Percentiles rank a stretch among this genome's conserved stretches.
Evolutionary conservation across 805 yeast species (phyloP).

Genomic region (Clavispora asparagi): DNA sequence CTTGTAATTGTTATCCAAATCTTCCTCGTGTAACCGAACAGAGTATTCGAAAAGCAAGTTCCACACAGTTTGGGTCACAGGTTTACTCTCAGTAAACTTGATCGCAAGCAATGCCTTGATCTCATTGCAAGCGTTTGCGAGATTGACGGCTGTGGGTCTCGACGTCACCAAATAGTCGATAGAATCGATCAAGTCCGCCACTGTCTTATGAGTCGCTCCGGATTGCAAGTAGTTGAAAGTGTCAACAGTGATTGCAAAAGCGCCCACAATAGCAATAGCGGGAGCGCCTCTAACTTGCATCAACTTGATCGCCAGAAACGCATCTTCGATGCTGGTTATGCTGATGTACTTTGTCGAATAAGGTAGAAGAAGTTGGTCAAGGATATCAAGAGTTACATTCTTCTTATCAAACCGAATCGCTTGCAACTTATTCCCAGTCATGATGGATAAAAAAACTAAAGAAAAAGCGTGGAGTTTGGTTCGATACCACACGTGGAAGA

Average conservation of each 20-base stretch:
- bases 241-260: slow-evolving; percentile 78
- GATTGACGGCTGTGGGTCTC: slow-evolving; percentile 94
- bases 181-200: slow-evolving; percentile 34
- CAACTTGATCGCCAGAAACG: slow-evolving; percentile 71
- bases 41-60: slow-evolving; percentile 39
- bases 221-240: slow-evolving; percentile 28
- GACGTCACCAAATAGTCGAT: slow-evolving; percentile 67
- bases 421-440: slow-evolving; percentile 26
- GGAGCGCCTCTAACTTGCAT: slow-evolving; percentile 99
- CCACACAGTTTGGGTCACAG: slow-evolving; percentile 21
- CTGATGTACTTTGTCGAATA: slow-evolving; percentile 66
- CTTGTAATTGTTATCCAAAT: slow-evolving; percentile 66
- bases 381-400: slow-evolving; percentile 45
- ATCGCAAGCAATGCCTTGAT: slow-evolving; percentile 33
- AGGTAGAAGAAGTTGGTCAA: slow-evolving; percentile 83
- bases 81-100: slow-evolving; percentile 8
- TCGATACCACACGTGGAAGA: background rate
- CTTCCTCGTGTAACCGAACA: slow-evolving; percentile 62
- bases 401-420: slow-evolving; percentile 64
- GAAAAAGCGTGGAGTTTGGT: background rate
- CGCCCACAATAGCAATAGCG: slow-evolving; percentile 94
- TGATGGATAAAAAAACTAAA: background rate
- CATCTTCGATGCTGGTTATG: slow-evolving; percentile 64
- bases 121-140: slow-evolving; percentile 65
- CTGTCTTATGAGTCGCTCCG: slow-evolving; percentile 17